phyloP scores from a whole-genome alignment of 805 yeast species.

The Zygoascus ofunaensis region DNA sequence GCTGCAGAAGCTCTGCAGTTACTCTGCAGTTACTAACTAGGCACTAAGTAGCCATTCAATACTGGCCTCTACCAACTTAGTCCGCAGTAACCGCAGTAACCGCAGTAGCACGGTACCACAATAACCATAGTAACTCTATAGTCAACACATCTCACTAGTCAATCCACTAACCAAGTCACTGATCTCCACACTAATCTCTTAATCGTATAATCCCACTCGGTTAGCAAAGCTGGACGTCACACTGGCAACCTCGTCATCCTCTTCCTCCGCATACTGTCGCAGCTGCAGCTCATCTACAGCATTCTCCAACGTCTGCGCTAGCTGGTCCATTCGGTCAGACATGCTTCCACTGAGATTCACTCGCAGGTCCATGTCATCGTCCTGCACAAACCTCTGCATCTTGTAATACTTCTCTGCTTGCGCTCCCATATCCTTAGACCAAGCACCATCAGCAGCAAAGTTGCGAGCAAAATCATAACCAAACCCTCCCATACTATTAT shows the following conservation, averaged over 20 bases:
- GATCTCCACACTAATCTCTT: too few species aligned
- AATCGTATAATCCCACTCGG: conserved; percentile 16
- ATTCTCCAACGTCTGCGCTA: neutral
- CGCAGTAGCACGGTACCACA: too few species aligned
- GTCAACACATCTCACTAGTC: too few species aligned
- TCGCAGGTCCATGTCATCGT: neutral
- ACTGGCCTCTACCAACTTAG: too few species aligned
- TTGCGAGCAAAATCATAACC: neutral
- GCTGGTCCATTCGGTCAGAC: conserved; percentile 17
- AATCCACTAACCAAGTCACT: too few species aligned
- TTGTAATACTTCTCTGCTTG: neutral
- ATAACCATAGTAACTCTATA: too few species aligned
- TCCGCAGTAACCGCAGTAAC: too few species aligned
- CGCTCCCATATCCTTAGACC: neutral
- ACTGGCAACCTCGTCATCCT: conserved; percentile 22
- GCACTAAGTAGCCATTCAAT: too few species aligned
- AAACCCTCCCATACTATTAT: too few species aligned
- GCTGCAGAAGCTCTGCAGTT: too few species aligned
- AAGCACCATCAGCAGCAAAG: neutral
- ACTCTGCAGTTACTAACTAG: too few species aligned
- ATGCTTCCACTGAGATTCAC: conserved; percentile 13
- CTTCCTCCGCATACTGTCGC: conserved; percentile 15
- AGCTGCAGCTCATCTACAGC: neutral
- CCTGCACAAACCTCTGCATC: neutral
- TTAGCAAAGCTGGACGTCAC: conserved; percentile 17